These are phyloP conservation scores for Tripidium arundinaceum DNA, from an alignment of 202 grass and related monocot genomes.

Conservation along the genomic window DNA sequence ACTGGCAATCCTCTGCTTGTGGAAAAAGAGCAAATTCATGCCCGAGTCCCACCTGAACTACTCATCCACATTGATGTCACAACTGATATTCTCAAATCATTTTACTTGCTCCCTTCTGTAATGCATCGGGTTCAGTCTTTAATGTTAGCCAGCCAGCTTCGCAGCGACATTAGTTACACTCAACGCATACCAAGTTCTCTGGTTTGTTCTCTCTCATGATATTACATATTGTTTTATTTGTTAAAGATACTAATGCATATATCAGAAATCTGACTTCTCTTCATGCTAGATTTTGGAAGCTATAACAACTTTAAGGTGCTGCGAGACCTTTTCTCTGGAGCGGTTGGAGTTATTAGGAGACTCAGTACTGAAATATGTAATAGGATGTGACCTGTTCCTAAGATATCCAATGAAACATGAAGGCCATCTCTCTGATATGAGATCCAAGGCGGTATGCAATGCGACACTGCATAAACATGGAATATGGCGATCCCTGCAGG, in stretches of 20 bases:
- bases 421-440: slow-evolving; percentile 70
- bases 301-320: slow-evolving; percentile 73
- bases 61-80: slow-evolving; percentile 66
- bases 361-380: slow-evolving; percentile 83
- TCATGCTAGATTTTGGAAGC: slow-evolving; percentile 88
- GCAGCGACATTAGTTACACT: slow-evolving; percentile 58
- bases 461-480: slow-evolving; percentile 80
- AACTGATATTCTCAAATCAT: slow-evolving; percentile 79
- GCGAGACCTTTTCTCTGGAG: slow-evolving; percentile 87
- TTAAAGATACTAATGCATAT: slow-evolving; percentile 8
- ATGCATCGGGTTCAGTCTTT: slow-evolving; percentile 84
- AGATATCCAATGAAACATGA: slow-evolving; percentile 81
- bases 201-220: slow-evolving; percentile 46
- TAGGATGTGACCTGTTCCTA: slow-evolving; percentile 71
- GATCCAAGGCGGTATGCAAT: slow-evolving; percentile 69
- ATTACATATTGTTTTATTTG: slow-evolving; percentile 37
- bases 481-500: slow-evolving; percentile 70
- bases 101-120: slow-evolving; percentile 94
- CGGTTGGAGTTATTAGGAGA: slow-evolving; percentile 86
- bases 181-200: slow-evolving; percentile 53
- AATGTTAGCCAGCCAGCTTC: slow-evolving; percentile 83
- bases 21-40: slow-evolving; percentile 57
- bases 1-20: slow-evolving; percentile 37
- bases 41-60: slow-evolving; percentile 84
- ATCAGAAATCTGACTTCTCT: slow-evolving; percentile 11